Percentiles rank a stretch among this genome's conserved stretches.
Evolutionary conservation across 345 rosid species (phyloP).

Genomic region (Citrus inodora): DNA sequence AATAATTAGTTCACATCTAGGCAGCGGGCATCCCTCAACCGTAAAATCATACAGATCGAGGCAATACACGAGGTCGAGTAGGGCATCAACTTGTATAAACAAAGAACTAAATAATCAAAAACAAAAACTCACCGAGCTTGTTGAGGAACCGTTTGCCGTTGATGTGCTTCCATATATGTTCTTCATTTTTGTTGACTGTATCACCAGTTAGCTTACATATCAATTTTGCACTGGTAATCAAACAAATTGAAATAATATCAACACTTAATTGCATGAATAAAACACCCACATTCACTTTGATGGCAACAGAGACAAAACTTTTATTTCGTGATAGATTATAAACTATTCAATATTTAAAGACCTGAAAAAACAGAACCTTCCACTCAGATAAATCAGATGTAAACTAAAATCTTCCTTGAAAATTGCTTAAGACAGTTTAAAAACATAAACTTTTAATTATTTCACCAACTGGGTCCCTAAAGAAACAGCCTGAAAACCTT

Average conservation of each 20-base stretch:
- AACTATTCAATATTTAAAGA: neutral
- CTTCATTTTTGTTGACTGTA: constrained; percentile 80
- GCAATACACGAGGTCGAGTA: neutral
- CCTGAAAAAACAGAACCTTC: neutral
- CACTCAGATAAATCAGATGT: neutral
- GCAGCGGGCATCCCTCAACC: neutral
- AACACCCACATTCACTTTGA: neutral
- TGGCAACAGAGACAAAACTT: neutral
- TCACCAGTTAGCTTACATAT: constrained; percentile 86
- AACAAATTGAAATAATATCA: constrained; percentile 7
- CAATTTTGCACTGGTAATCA: constrained; percentile 61
- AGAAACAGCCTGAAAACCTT: neutral
- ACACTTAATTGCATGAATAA: neutral
- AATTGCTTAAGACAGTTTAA: neutral
- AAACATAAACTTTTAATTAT: neutral
- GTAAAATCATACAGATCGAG: neutral
- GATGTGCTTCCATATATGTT: constrained; percentile 92
- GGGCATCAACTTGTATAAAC: neutral
- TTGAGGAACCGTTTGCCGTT: constrained; percentile 81
- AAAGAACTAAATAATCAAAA: neutral
- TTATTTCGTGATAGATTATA: no score
- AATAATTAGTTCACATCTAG: neutral
- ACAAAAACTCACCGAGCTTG: constrained; percentile 51
- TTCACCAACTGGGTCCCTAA: neutral
- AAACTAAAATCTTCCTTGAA: neutral